phyloP scores from a whole-genome alignment of 331 rosid species.

The Malus hybrid region DNA sequence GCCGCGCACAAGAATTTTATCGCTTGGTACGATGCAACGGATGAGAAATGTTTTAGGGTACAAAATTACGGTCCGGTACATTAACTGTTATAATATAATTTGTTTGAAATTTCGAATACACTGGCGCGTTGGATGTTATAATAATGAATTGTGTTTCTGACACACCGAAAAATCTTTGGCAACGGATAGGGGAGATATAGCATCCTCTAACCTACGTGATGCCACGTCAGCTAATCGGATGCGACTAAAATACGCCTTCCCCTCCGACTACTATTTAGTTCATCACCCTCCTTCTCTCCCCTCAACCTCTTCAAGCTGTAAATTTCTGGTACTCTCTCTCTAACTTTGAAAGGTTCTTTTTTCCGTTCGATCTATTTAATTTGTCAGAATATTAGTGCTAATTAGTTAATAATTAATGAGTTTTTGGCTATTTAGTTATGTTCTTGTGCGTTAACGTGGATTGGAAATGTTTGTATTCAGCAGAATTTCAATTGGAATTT shows the following conservation, averaged over 20 bases:
- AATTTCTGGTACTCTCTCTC: background rate
- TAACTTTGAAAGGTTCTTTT: background rate
- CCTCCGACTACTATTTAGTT: background rate
- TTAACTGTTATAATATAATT: too few relatives aligned
- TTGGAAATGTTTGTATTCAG: background rate
- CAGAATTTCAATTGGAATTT: background rate
- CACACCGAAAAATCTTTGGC: too few relatives aligned
- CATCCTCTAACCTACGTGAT: background rate
- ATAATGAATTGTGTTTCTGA: too few relatives aligned
- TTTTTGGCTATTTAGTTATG: too few relatives aligned
- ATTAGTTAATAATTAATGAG: background rate
- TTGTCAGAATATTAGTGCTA: background rate
- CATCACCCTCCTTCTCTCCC: background rate
- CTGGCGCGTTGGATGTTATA: too few relatives aligned
- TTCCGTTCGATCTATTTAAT: background rate
- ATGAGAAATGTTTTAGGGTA: too few relatives aligned
- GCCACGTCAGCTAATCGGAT: background rate
- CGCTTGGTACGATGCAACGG: background rate
- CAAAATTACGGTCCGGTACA: too few relatives aligned
- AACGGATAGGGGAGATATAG: background rate
- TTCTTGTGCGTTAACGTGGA: background rate
- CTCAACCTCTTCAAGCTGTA: background rate
- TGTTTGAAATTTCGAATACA: too few relatives aligned
- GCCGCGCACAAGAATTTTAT: too few relatives aligned
- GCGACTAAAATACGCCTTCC: background rate